These are phyloP conservation scores for Apophysomyces trapeziformis DNA, from an alignment of 371 early-diverging fungal genomes.

Conservation along the genomic window DNA sequence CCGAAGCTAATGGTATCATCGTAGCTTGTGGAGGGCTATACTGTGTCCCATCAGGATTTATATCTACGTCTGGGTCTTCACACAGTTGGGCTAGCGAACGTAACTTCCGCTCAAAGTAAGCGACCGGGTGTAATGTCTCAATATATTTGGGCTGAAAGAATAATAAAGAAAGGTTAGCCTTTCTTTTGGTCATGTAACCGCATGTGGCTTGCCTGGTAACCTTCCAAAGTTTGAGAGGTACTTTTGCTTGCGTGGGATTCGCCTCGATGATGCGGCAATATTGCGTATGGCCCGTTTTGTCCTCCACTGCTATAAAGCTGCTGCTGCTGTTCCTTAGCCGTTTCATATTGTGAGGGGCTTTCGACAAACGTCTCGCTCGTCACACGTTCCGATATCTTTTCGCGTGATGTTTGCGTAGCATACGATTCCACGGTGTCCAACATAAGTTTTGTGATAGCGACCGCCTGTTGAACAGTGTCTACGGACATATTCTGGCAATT, in stretches of 20 bases:
- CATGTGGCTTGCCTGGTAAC: slow-evolving; percentile 21
- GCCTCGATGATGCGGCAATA: slow-evolving; percentile 24
- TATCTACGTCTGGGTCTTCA: slow-evolving; percentile 30
- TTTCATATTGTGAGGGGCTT: not conserved
- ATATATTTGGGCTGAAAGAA: slow-evolving; percentile 40
- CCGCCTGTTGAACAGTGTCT: slow-evolving; percentile 45
- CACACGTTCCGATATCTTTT: slow-evolving; percentile 5
- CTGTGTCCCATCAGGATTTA: not conserved
- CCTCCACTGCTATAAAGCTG: not conserved
- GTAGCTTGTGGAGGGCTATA: slow-evolving; percentile 14
- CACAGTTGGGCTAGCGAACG: slow-evolving; percentile 49
- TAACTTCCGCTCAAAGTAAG: slow-evolving; percentile 46
- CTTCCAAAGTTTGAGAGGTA: not conserved
- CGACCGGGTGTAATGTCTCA: slow-evolving; percentile 45
- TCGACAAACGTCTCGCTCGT: not conserved
- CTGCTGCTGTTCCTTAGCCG: slow-evolving; percentile 12
- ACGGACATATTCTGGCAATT: slow-evolving; percentile 22
- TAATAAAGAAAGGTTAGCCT: not conserved
- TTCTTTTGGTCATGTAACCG: not conserved
- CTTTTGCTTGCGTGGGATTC: not conserved
- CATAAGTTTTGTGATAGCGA: slow-evolving; percentile 36
- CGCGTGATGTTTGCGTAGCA: slow-evolving; percentile 23
- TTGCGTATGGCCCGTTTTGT: slow-evolving; percentile 15
- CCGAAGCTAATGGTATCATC: slow-evolving; percentile 40
- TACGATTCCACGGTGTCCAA: slow-evolving; percentile 43